Evolutionary conservation across 2,329 filamentous ascomycete species (phyloP), one percentile per base, ranked within the genome.

Genomic region (Xylariaceae sp.): DNA sequence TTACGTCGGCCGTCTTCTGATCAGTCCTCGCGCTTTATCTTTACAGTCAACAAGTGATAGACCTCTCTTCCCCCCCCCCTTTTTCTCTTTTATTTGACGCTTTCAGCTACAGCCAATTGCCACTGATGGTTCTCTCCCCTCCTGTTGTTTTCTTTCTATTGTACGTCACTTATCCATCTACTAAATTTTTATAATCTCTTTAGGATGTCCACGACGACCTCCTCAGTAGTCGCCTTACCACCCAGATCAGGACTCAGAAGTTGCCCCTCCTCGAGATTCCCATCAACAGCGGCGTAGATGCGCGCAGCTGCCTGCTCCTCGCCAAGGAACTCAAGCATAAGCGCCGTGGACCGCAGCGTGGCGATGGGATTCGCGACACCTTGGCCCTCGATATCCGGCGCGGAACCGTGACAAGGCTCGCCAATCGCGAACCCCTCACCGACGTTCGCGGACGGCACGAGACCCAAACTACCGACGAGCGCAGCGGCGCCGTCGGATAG

Each of bases 321-420:
- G 53, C 89, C 83, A 54, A 97, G 74, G 70, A 97, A 98, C 75
- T 97, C 92, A 55, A 98, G 77, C 93, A 98, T 97, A 52, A 96
- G 76, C 25, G 87, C 93, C 14, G 90, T 86, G 68, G 87, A 93
- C 63, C 93, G 78, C 54, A 98, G 79, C 8, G 93, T 97, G 27
- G 93, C 93, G 63, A 98, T 94, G 20, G 93, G 93, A 72, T 98
- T 98, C 56, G 93, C 90, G 63, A 98, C 92, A 55, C 85, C 83
- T 76, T 86, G 76, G 56, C 93, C 93, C 80, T 90, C 84, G 55
- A 98, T 98, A 64, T 98, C 93, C 5, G 93, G 93, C 22, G 93
- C 93, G 60, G 85, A 91, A 38, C 93, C 93, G 69, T 98, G 93
- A 75, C 93, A 97, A 43, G 93, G 93, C 80, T 98, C 93, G 55